Base-by-base conservation (phyloP, 1,284 basidiomycete species). In the Puccinia polysora region DNA sequence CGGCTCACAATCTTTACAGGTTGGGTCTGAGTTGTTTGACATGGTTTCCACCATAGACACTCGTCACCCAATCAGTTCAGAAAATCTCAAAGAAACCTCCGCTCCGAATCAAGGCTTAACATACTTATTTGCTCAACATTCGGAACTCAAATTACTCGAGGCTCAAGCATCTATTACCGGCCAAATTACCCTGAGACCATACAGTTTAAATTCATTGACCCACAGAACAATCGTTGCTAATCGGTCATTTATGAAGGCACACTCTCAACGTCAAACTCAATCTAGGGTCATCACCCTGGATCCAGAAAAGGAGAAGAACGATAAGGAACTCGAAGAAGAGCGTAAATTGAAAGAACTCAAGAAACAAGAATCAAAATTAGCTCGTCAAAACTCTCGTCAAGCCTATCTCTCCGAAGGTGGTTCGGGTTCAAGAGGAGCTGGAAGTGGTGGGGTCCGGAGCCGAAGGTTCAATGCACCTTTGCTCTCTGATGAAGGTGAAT, bases 61-160 rank as follows among this genome's bases (percentile, higher is more conserved):
- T n/a, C 63, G 50, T 30, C 32, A 30, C 23, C 23, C 23, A 8
- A 43, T 15, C 28, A 40, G 23, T 32, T 25, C 14, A 18, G 12
- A 36, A 32, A 47, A 34, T 32, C 28, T 15, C 20, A 12, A 20
- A 30, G 7, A 50, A 30, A 23, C 18, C 15, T 40, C 65, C 40
- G n/a, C 40, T 34, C 6, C 25, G 15, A 7, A 15, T 6, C 67
- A 59, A 60, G 67, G 67, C 10, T 28, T 80, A 6, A 78, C 90
- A 7, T 95, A 94, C 81, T 86, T 94, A 74, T 89, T 92, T 74
- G 89, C 91, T 12, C 90, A 93, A 76, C 91, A 95, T 81, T 88
- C 89, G 77, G 87, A 88, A 62, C 89, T 89, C 5, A 86, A 89
- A 75, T 86, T 95, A 23, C 83, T 93, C 47, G 90, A 94, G 80